Evolutionary conservation across 306 rosid genomes (phyloP), one percentile per base, ranked within the genome.

Genomic region (Urtica urens): DNA sequence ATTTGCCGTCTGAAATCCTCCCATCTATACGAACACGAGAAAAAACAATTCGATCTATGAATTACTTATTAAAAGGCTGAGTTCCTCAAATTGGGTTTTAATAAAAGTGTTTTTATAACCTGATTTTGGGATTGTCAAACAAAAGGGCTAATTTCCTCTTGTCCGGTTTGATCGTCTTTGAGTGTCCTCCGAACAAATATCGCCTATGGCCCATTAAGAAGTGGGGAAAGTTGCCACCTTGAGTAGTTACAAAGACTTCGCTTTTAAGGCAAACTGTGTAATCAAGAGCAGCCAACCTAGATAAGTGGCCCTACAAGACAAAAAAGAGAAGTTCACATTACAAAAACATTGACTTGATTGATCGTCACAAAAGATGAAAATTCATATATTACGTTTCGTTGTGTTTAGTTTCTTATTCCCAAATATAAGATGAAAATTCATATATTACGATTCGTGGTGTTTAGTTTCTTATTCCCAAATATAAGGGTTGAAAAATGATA

Each of bases 201-300:
- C 92, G 81, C 61, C 97, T 66, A 62, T 84, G 97, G 56, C 97
- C 97, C 76, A 68, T 90, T 80, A 90, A 79, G 76, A 90, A 90
- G 68, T 90, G 97, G 35, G 97, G 97, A 54, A 90, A 90, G 64
- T 90, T 90, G 34, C 97, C 97, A 39, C 95, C 97, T 63, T 90
- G 97, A 45, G 93, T 90, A 42, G 97, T 90, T 60, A 84, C 87
- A 69, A 90, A 90, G 30, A 77, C 97, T 75, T 90, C 97, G 64
- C 97, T 90, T 45, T 75, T 80, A 44, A 90, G 93, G 72, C 97
- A 90, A 49, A 84, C 79, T 0, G 90, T 90, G 71, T 90, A 90
- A 72, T 90, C 97, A 71, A 90, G 95, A 59, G 97, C 95, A 34
- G 97, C 97, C 79, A 90, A 72, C 77, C 97, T 74, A 59, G 97